A percentile compares a stretch with the other conserved stretches of the same genome.
phyloP scores from a whole-genome alignment of 345 rosid species.

The Hibiscus tridactylites region DNA sequence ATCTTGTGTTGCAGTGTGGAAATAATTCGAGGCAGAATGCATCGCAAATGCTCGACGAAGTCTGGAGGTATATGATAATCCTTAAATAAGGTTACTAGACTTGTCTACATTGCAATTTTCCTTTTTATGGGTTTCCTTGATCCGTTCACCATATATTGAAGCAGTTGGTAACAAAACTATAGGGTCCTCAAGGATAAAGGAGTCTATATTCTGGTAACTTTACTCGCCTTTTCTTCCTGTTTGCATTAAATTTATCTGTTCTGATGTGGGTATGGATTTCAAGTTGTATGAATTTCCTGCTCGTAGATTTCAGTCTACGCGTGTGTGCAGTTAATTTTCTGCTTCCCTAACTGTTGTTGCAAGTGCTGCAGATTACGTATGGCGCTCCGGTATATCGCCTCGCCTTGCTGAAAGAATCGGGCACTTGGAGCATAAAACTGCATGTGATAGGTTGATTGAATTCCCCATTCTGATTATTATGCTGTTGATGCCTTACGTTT shows the following conservation, averaged over 20 bases:
- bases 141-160: constrained; percentile 70
- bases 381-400: constrained; percentile 76
- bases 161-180: constrained; percentile 81
- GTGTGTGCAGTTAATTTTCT: background rate
- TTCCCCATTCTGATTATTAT: background rate
- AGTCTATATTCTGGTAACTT: constrained; percentile 71
- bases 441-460: constrained; percentile 57
- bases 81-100: background rate
- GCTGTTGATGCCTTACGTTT: background rate
- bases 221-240: background rate
- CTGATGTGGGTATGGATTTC: background rate
- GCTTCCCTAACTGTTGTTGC: background rate
- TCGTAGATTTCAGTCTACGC: no score
- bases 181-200: constrained; percentile 97
- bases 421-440: constrained; percentile 49
- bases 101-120: constrained; percentile 1
- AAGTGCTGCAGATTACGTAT: constrained; percentile 60
- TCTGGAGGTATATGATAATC: constrained; percentile 47
- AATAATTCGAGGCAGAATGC: constrained; percentile 59
- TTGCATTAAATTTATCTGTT: background rate
- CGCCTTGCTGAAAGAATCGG: constrained; percentile 41
- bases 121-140: constrained; percentile 52
- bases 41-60: constrained; percentile 61
- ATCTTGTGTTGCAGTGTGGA: constrained; percentile 50
- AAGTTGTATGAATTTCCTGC: background rate